phyloP scores from a whole-genome alignment of 257 asterid species.

The Nicotiana obtusifolia region DNA sequence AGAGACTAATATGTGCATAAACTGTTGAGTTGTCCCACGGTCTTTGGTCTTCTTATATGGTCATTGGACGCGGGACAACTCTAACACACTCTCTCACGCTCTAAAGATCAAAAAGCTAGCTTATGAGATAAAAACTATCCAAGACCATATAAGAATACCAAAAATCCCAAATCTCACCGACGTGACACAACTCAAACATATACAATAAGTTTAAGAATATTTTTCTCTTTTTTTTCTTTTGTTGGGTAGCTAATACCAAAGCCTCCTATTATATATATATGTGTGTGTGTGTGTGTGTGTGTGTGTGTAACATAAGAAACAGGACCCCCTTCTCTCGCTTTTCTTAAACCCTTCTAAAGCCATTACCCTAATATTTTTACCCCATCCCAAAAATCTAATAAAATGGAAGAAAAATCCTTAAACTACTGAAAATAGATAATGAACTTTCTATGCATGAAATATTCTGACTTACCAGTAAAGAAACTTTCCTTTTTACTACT shows the following conservation, averaged over 20 bases:
- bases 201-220: not conserved
- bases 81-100: no score
- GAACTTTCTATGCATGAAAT: not conserved
- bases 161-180: no score
- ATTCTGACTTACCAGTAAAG: conserved; percentile 5
- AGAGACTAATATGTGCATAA: not conserved
- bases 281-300: no score
- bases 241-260: not conserved
- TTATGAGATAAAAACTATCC: no score
- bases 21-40: no score
- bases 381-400: not conserved
- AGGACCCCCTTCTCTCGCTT: not conserved
- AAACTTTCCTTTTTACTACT: not conserved
- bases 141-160: no score
- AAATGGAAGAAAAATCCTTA: not conserved
- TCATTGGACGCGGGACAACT: no score
- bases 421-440: not conserved
- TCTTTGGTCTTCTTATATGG: no score
- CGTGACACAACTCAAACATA: no score
- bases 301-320: no score
- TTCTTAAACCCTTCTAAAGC: not conserved
- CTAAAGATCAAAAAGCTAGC: no score
- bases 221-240: not conserved
- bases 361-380: not conserved
- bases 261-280: not conserved